phyloP scores from a whole-genome alignment of 78 protist genomes.

The Dictyostelium brefeldianum region DNA sequence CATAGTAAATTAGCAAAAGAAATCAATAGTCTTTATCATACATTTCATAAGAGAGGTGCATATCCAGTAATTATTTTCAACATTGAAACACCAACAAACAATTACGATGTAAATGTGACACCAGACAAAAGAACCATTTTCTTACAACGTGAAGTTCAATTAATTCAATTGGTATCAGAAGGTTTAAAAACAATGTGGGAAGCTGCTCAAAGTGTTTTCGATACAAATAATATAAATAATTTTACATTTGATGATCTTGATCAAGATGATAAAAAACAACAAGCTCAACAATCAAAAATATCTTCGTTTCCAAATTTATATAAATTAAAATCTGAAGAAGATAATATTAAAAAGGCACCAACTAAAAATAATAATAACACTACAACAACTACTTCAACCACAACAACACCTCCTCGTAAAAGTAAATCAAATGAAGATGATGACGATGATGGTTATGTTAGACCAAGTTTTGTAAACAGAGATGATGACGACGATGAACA shows the following conservation, averaged over 20 bases:
- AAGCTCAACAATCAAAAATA: constrained; percentile 15
- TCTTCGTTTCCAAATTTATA: constrained; percentile 28
- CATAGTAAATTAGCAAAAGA: constrained; percentile 66
- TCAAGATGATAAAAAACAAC: neutral
- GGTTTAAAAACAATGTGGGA: constrained; percentile 54
- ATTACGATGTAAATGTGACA: constrained; percentile 96
- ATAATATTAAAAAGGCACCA: neutral
- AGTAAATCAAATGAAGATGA: neutral
- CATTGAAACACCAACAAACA: constrained; percentile 23
- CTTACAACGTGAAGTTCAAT: constrained; percentile 72
- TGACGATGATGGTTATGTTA: neutral
- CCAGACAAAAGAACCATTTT: constrained; percentile 96
- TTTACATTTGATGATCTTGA: constrained; percentile 5
- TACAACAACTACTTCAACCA: neutral
- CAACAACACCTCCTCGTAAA: neutral
- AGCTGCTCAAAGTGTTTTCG: constrained; percentile 30
- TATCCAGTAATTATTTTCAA: constrained; percentile 81
- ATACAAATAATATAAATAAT: constrained; percentile 13
- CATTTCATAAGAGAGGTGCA: constrained; percentile 24
- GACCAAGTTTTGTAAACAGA: too few relatives aligned
- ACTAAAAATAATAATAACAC: neutral
- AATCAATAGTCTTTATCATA: constrained; percentile 78
- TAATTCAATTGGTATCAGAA: constrained; percentile 19
- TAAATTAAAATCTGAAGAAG: constrained; percentile 16
- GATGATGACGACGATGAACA: neutral